Conservation (phyloP, 352 stramenopile species). For the Plasmopara muralis region DNA sequence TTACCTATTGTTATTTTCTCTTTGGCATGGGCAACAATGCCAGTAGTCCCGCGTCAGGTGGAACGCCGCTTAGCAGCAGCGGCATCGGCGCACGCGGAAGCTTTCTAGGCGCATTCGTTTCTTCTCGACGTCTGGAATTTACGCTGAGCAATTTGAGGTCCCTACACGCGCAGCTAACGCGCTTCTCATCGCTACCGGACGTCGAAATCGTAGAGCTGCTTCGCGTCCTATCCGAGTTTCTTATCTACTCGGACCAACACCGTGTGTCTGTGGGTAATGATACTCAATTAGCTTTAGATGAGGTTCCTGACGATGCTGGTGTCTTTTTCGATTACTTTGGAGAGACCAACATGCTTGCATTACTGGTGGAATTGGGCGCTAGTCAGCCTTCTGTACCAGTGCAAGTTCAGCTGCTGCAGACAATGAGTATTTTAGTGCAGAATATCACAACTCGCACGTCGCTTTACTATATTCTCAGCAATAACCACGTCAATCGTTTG, state of each 20-base stretch:
- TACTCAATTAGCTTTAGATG: constrained; percentile 5
- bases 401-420: constrained; percentile 92
- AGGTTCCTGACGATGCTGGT: constrained; percentile 22
- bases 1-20: constrained; percentile 2
- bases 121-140: constrained; percentile 39
- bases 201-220: constrained; percentile 76
- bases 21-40: constrained; percentile 25
- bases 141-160: constrained; percentile 62
- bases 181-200: constrained; percentile 49
- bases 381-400: constrained; percentile 45
- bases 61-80: constrained; percentile 18
- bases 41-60: constrained; percentile 14
- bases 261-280: constrained; percentile 22
- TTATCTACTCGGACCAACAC: constrained; percentile 86
- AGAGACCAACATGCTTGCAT: constrained; percentile 92
- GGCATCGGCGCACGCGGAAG: constrained; percentile 12
- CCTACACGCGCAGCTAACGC: constrained; percentile 65
- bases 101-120: constrained; percentile 28
- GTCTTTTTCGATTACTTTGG: constrained; percentile 96
- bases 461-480: constrained; percentile 93
- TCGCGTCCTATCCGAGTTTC: constrained; percentile 75
- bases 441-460: constrained; percentile 86
- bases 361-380: constrained; percentile 84
- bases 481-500: constrained; percentile 93
- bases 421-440: constrained; percentile 88